A percentile compares a stretch with the other conserved stretches of the same genome.
Evolutionary conservation across 2,329 filamentous ascomycete genomes (phyloP).

Genomic region (Cytospora schulzeri): DNA sequence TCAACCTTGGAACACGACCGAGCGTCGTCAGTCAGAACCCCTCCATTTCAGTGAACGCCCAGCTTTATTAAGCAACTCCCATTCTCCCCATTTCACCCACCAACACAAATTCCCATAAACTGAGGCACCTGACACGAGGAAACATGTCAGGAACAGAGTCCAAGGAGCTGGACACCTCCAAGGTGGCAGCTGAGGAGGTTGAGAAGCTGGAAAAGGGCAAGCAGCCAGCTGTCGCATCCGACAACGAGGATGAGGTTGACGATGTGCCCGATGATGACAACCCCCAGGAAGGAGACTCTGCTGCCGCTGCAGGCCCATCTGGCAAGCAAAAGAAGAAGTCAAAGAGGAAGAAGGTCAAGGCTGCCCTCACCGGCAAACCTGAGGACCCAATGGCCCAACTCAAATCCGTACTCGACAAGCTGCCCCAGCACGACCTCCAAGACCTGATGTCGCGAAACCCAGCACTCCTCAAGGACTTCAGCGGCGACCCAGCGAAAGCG

Average conservation of each 20-base stretch:
- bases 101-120: neutral
- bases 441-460: conserved; percentile 74
- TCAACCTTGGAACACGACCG: neutral
- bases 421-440: conserved; percentile 59
- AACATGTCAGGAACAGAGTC: conserved; percentile 61
- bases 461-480: conserved; percentile 64
- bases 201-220: conserved; percentile 44
- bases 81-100: neutral
- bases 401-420: conserved; percentile 54
- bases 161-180: conserved; percentile 59
- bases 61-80: neutral
- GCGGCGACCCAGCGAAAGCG: conserved; percentile 43
- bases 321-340: conserved; percentile 68
- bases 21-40: neutral
- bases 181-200: conserved; percentile 48
- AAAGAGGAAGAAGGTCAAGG: conserved; percentile 64
- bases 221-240: conserved; percentile 48
- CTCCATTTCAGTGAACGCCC: neutral
- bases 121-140: conserved; percentile 1
- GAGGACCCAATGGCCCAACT: conserved; percentile 43
- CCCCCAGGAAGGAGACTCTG: conserved; percentile 31
- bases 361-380: conserved; percentile 42
- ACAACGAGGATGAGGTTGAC: conserved; percentile 49
- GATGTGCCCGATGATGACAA: conserved; percentile 42
- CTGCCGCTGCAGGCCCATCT: conserved; percentile 28